These are phyloP conservation scores for Leucogyrophana mollusca DNA, from an alignment of 768 basidiomycete species.

Conservation along the genomic window DNA sequence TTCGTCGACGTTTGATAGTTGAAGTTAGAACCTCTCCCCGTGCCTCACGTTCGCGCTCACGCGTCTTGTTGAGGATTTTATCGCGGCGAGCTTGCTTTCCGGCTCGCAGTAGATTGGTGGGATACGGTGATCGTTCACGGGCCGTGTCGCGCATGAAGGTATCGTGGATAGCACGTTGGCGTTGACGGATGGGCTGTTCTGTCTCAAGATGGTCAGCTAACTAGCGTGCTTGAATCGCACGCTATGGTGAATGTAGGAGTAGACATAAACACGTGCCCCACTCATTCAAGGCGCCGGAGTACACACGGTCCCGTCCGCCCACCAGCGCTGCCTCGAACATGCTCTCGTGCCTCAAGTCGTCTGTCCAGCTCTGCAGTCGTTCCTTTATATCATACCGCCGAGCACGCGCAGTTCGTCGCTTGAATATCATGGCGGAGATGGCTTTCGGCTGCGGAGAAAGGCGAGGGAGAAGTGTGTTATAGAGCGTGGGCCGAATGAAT, in stretches of 20 bases:
- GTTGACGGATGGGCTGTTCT: conserved; percentile 39
- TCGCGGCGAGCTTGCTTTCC: conserved; percentile 58
- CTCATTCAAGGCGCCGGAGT: conserved; percentile 11
- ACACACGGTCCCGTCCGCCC: conserved; percentile 2
- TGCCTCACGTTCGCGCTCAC: conserved; percentile 57
- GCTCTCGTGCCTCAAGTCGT: conserved; percentile 36
- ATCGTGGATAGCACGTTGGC: conserved; percentile 28
- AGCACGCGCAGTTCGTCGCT: no score
- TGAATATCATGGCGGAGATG: conserved; percentile 69
- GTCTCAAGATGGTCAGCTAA: no score
- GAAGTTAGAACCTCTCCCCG: conserved; percentile 56
- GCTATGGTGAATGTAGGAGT: background rate
- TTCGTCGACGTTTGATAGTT: conserved; percentile 45
- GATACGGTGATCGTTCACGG: conserved; percentile 42
- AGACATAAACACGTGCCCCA: conserved; percentile 1
- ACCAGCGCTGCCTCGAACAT: conserved; percentile 34
- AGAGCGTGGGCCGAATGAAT: conserved; percentile 60
- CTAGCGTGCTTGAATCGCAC: no score
- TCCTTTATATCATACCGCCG: no score
- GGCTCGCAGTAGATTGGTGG: conserved; percentile 46
- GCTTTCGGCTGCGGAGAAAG: conserved; percentile 75
- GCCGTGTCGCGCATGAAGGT: conserved; percentile 38
- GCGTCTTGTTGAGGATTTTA: conserved; percentile 64
- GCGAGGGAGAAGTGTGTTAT: conserved; percentile 73
- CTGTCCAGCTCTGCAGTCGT: no score